Percentiles rank a stretch among this genome's conserved stretches.
phyloP scores from a whole-genome alignment of 108 stramenopile genomes.

The Chaetoceros tenuissimus region DNA sequence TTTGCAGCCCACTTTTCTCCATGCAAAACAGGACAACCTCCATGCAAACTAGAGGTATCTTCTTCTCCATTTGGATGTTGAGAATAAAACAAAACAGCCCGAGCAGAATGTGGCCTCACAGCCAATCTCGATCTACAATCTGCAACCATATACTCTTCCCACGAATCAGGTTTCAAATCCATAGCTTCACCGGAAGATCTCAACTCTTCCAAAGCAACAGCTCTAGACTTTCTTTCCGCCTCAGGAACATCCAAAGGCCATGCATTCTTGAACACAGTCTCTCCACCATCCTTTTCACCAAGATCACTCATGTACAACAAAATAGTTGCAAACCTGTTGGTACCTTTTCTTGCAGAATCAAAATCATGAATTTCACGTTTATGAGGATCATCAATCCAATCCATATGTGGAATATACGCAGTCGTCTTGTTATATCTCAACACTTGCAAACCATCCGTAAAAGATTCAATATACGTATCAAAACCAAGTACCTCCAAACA shows the following conservation, averaged over 20 bases:
- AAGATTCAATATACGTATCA: constrained; percentile 68
- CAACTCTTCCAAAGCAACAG: constrained; percentile 20
- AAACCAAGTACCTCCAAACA: constrained; percentile 67
- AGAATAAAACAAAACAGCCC: constrained; percentile 83
- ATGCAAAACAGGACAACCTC: constrained; percentile 75
- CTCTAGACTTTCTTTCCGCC: constrained; percentile 16
- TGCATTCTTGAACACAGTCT: constrained; percentile 85
- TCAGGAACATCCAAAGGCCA: constrained; percentile 38
- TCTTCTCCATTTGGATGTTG: constrained; percentile 70
- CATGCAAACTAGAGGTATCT: constrained; percentile 67
- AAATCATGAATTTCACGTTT: constrained; percentile 46
- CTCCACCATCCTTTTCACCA: constrained; percentile 76
- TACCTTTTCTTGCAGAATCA: constrained; percentile 60
- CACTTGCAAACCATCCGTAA: constrained; percentile 92
- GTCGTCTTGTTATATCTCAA: constrained; percentile 88
- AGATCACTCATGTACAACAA: constrained; percentile 93
- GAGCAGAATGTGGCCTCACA: constrained; percentile 55
- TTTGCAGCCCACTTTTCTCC: constrained; percentile 74
- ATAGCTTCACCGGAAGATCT: constrained; percentile 37
- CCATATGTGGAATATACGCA: constrained; percentile 88
- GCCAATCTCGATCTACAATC: constrained; percentile 57
- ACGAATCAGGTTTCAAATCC: constrained; percentile 51
- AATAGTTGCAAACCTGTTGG: constrained; percentile 93
- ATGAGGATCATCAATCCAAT: constrained; percentile 66
- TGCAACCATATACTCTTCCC: constrained; percentile 79